Percentiles rank a stretch among this genome's conserved stretches.
These are phyloP conservation scores for Colletotrichum echinochloae DNA, from an alignment of 2,329 filamentous ascomycete species.

Conservation along the genomic window DNA sequence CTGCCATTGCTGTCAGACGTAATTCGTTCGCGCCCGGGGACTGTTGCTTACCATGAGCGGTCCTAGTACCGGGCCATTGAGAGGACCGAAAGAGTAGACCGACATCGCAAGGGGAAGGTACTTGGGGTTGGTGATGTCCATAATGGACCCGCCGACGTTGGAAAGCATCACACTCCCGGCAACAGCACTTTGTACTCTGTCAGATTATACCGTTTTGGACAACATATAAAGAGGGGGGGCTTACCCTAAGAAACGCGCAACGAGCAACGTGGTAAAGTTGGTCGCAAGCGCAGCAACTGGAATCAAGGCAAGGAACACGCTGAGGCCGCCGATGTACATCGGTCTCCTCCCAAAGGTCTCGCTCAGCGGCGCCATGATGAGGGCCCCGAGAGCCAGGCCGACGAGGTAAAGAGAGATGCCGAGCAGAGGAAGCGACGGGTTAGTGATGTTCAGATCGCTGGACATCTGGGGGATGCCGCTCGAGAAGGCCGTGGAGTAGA, in stretches of 20 bases:
- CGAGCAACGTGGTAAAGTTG: constrained; percentile 66
- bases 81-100: constrained; percentile 71
- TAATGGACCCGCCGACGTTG: constrained; percentile 72
- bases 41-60: constrained; percentile 44
- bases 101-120: constrained; percentile 72
- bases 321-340: constrained; percentile 67
- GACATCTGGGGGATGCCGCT: constrained; percentile 33
- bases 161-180: constrained; percentile 72
- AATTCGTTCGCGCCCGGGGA: accelerated
- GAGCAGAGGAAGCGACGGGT: constrained; percentile 64
- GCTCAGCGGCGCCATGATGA: constrained; percentile 69
- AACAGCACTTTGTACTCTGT: constrained; percentile 60
- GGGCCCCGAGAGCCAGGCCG: constrained; percentile 69
- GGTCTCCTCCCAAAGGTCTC: constrained; percentile 66
- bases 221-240: background rate
- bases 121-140: constrained; percentile 70
- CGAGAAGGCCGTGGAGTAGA: constrained; percentile 32
- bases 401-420: constrained; percentile 73
- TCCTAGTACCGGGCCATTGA: constrained; percentile 64
- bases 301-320: constrained; percentile 67
- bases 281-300: constrained; percentile 55
- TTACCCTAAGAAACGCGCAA: constrained; percentile 60
- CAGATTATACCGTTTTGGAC: background rate
- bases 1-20: constrained; percentile 2
- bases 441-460: constrained; percentile 21